Evolutionary conservation across 169 alveolate genomes (phyloP), one percentile per base, ranked within the genome.

Genomic region (Plasmodium berghei): DNA sequence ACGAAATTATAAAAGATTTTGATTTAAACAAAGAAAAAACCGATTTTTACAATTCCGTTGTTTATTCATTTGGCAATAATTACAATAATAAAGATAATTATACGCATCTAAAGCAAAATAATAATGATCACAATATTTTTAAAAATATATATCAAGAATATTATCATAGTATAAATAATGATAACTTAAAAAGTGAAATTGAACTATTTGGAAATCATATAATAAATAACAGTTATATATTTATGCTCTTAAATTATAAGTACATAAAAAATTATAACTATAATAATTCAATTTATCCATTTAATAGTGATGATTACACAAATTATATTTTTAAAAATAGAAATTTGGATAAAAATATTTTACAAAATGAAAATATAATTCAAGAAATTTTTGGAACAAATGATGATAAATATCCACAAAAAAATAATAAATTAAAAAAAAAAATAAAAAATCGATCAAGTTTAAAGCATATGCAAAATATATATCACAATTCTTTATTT

Each of bases 181-280:
- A 9, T 20, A 5, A 2, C 5, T 1, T 40, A 12, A 14, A 69
- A 61, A 54, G 69, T 28, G 90, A 83, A 26, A 9, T 83, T 24
- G 8, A 66, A 61, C 61, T 83, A 24, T 83, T 55, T 72, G 90
- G 90, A 9, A 46, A 62, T 67, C 61, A 83, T 42, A 83, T 83
- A 28, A 55, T 64, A 49, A 83, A 83, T 12, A 66, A 66, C 10
- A 22, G 52, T 8, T 83, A 83, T 34, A 59, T 83, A 10, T 83
- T 26, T 22, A 83, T 83, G 64, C 52, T 83, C 4, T 54, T 67
- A 45, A 83, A 52, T 24, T 83, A 83, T 58, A 61, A 46, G 12
- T 34, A 83, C 20, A 42, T 83, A 42, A 24, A 24, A 28, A 69
- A 56, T 18, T 69, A 69, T 22, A 83, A 10, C 5, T 48, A 66